Evolutionary conservation across 2,329 filamentous ascomycete species (phyloP).

Genomic region (Colletotrichum musae): DNA sequence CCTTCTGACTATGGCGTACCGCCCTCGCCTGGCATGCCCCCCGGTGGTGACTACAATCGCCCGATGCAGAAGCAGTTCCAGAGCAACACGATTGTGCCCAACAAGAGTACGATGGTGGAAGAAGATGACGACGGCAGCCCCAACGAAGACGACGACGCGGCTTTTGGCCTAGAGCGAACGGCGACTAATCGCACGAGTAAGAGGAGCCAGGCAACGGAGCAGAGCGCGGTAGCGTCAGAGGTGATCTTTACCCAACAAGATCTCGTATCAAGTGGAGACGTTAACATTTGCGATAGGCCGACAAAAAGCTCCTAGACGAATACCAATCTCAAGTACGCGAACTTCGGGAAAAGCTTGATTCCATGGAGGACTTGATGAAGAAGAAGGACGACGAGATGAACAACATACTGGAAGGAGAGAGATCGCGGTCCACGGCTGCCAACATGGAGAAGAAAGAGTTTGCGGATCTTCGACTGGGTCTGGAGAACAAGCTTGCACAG

Average conservation of each 20-base stretch:
- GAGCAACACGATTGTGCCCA: slow-evolving; percentile 95
- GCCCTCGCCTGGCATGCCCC: slow-evolving; percentile 68
- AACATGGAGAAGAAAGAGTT: slow-evolving; percentile 80
- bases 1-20: slow-evolving; percentile 66
- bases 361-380: slow-evolving; percentile 78
- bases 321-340: slow-evolving; percentile 84
- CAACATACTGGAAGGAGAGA: slow-evolving; percentile 71
- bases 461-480: slow-evolving; percentile 73
- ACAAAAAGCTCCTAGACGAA: slow-evolving; percentile 82
- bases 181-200: slow-evolving; percentile 42
- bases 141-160: slow-evolving; percentile 71
- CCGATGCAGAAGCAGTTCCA: slow-evolving; percentile 92
- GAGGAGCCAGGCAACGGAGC: slow-evolving; percentile 50
- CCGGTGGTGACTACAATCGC: slow-evolving; percentile 77
- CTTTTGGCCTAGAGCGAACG: slow-evolving; percentile 71
- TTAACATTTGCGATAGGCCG: slow-evolving; percentile 59
- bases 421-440: slow-evolving; percentile 64
- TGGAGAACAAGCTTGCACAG: slow-evolving; percentile 82
- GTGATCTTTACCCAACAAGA: slow-evolving; percentile 46
- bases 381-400: slow-evolving; percentile 81
- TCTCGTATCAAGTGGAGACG: slow-evolving; percentile 38
- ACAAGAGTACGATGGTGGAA: slow-evolving; percentile 97
- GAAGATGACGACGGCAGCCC: slow-evolving; percentile 84
- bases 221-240: slow-evolving; percentile 55
- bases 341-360: slow-evolving; percentile 80